phyloP scores from a whole-genome alignment of 768 basidiomycete genomes.

The Termitomyces sp. region DNA sequence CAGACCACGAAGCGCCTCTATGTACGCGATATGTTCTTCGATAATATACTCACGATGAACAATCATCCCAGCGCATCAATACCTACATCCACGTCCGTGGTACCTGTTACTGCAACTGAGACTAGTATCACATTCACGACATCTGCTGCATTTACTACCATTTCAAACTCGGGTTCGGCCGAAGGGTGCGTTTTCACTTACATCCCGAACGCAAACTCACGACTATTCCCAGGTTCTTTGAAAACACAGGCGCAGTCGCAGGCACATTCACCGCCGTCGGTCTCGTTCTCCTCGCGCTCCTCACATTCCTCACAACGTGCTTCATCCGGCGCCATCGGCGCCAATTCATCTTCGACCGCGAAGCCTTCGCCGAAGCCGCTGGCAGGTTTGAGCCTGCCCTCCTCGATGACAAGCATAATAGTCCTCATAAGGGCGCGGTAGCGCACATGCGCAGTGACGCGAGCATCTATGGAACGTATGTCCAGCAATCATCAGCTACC shows the following conservation, averaged over 20 bases:
- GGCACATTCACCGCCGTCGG: slow-evolving; percentile 70
- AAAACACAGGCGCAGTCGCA: slow-evolving; percentile 68
- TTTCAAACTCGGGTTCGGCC: background rate
- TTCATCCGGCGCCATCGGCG: slow-evolving; percentile 55
- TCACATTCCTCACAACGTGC: slow-evolving; percentile 46
- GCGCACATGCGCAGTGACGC: background rate
- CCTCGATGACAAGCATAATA: slow-evolving; percentile 36
- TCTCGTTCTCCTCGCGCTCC: slow-evolving; percentile 44
- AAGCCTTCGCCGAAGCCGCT: slow-evolving; percentile 16
- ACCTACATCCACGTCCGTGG: no score
- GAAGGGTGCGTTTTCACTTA: background rate
- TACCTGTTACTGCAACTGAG: background rate
- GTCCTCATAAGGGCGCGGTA: background rate
- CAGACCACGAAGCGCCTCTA: no score
- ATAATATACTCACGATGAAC: no score
- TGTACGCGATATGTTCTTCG: no score
- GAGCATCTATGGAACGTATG: background rate
- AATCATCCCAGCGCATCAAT: no score
- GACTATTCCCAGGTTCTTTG: slow-evolving; percentile 50
- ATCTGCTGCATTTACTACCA: background rate
- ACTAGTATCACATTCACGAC: background rate
- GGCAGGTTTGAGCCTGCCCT: slow-evolving; percentile 9
- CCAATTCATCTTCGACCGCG: slow-evolving; percentile 60
- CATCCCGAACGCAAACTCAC: background rate
- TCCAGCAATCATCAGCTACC: background rate